Conservation (phyloP, 768 basidiomycete genomes). For the Leucogyrophana mollusca region DNA sequence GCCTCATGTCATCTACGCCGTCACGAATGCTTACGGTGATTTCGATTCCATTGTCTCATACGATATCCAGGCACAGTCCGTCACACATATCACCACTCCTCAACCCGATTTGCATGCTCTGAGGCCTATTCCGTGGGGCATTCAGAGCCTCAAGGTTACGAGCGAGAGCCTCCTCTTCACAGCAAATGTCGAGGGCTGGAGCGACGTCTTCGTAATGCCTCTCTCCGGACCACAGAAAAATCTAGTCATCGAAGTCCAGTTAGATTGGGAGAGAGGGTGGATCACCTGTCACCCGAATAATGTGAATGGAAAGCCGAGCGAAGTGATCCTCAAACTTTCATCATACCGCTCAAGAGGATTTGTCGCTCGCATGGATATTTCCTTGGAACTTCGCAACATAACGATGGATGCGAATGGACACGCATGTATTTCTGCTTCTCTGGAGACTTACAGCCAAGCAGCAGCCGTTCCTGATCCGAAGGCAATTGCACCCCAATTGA, state of each 20-base stretch:
- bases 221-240: slow-evolving; percentile 26
- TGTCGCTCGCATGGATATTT: slow-evolving; percentile 32
- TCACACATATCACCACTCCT: slow-evolving; percentile 39
- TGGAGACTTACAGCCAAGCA: slow-evolving; percentile 34
- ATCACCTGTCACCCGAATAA: slow-evolving; percentile 30
- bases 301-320: slow-evolving; percentile 30
- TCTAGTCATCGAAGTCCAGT: slow-evolving; percentile 30
- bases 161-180: slow-evolving; percentile 29
- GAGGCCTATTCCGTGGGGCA: slow-evolving; percentile 36
- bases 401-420: slow-evolving; percentile 19
- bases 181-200: slow-evolving; percentile 41
- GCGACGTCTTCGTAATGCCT: slow-evolving; percentile 26
- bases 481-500: slow-evolving; percentile 29
- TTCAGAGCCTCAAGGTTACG: slow-evolving; percentile 23
- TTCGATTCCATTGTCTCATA: slow-evolving; percentile 36
- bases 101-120: slow-evolving; percentile 28
- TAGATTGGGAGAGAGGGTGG: slow-evolving; percentile 30
- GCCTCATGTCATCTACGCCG: slow-evolving; percentile 31
- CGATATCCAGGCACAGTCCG: slow-evolving; percentile 24
- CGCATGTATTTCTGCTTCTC: slow-evolving; percentile 24
- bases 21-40: slow-evolving; percentile 38
- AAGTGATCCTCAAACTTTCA: slow-evolving; percentile 30
- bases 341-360: slow-evolving; percentile 30
- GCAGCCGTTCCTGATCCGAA: slow-evolving; percentile 22
- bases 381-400: slow-evolving; percentile 15